phyloP scores from a whole-genome alignment of 768 basidiomycete species.

The Macrolepiota dolichaula region DNA sequence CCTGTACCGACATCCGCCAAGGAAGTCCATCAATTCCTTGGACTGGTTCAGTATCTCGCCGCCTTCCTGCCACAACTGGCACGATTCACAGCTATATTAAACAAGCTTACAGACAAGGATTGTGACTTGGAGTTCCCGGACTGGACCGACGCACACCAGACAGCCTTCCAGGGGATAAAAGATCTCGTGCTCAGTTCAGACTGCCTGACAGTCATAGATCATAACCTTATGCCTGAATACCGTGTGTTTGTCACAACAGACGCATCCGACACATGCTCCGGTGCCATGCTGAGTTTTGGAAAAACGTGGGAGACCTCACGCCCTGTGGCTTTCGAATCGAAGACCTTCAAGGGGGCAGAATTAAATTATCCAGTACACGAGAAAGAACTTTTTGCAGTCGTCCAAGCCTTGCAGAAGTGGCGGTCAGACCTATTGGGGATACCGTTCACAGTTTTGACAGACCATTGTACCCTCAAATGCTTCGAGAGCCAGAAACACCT shows the following conservation, averaged over 20 bases:
- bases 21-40: constrained; percentile 12
- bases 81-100: background rate
- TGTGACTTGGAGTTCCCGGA: too few species aligned
- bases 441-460: constrained; percentile 25
- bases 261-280: constrained; percentile 26
- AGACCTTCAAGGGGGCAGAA: constrained; percentile 20
- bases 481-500: constrained; percentile 28
- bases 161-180: constrained; percentile 18
- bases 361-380: constrained; percentile 34
- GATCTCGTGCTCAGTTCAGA: constrained; percentile 11
- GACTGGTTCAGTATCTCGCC: constrained; percentile 12
- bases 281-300: constrained; percentile 28
- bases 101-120: constrained; percentile 7
- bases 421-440: constrained; percentile 15
- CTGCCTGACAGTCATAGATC: constrained; percentile 12
- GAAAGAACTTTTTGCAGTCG: constrained; percentile 32
- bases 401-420: constrained; percentile 26
- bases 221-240: constrained; percentile 16
- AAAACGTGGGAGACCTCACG: constrained; percentile 25
- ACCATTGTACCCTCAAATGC: constrained; percentile 31
- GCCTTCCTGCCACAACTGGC: constrained; percentile 15
- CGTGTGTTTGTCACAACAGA: constrained; percentile 31
- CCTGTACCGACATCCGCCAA: constrained; percentile 10
- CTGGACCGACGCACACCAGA: constrained; percentile 17
- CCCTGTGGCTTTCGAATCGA: constrained; percentile 28